Evolutionary conservation across 352 stramenopile genomes (phyloP).

Genomic region (Pythium plurisporium): DNA sequence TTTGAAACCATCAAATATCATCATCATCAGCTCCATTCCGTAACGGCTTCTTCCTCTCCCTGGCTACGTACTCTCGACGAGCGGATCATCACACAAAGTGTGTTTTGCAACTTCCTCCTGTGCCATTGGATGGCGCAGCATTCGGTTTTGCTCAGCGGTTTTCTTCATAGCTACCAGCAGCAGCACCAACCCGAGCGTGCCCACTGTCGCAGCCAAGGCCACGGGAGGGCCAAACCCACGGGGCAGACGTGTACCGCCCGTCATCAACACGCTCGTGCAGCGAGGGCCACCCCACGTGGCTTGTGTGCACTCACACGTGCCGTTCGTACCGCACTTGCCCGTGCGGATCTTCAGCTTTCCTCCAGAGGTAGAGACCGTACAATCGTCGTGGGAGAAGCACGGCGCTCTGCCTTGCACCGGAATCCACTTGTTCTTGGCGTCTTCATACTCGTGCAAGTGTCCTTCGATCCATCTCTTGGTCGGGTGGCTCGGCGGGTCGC

Average conservation of each 20-base stretch:
- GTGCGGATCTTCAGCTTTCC: background rate
- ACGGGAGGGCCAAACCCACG: background rate
- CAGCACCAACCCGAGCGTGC: background rate
- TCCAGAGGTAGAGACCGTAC: background rate
- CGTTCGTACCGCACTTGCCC: background rate
- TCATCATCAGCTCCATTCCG: too few relatives aligned
- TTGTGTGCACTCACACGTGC: constrained; percentile 1
- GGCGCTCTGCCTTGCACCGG: constrained; percentile 5
- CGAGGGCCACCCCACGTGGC: background rate
- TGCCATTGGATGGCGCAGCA: background rate
- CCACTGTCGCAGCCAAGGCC: background rate
- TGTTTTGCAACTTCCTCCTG: background rate
- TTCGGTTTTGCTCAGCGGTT: background rate
- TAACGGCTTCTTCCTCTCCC: too few relatives aligned
- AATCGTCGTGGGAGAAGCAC: constrained; percentile 12
- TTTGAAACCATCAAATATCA: too few relatives aligned
- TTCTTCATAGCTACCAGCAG: background rate
- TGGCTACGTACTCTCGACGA: too few relatives aligned
- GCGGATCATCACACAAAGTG: too few relatives aligned
- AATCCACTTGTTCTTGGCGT: constrained; percentile 16
- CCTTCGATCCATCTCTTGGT: constrained; percentile 22
- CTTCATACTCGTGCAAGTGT: constrained; percentile 13
- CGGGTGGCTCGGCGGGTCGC: constrained; percentile 19
- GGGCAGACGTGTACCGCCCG: background rate
- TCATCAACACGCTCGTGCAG: background rate